Evolutionary conservation across 441 rosid species (phyloP).

Genomic region (Pelargonium fulgidum): DNA sequence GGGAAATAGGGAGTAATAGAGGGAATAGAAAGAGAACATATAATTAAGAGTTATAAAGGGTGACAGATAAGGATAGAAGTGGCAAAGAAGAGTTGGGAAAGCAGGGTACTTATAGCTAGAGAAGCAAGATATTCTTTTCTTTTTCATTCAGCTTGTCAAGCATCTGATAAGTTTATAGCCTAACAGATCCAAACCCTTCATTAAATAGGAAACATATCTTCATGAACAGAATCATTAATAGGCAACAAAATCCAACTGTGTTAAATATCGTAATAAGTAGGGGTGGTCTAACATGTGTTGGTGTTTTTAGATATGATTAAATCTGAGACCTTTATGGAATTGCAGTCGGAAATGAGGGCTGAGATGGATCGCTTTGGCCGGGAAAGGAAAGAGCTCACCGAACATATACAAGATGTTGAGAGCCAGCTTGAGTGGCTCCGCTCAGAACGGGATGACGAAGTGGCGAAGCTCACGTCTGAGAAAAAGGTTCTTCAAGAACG

Average conservation of each 20-base stretch:
- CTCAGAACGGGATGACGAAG: conserved; percentile 83
- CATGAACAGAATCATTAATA: neutral
- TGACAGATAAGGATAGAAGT: neutral
- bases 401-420: conserved; percentile 81
- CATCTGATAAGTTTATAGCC: neutral
- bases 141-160: neutral
- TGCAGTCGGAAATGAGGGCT: conserved; percentile 85
- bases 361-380: conserved; percentile 77
- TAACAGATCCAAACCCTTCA: neutral
- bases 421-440: conserved; percentile 98
- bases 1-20: neutral
- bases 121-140: neutral
- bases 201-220: neutral
- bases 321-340: conserved; percentile 28
- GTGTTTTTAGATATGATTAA: conserved; percentile 15
- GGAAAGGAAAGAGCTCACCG: conserved; percentile 79
- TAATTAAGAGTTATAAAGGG: neutral
- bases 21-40: neutral
- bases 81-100: neutral
- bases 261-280: neutral
- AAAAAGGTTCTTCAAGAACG: conserved; percentile 85
- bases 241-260: neutral
- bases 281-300: neutral
- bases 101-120: neutral
- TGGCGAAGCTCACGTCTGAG: conserved; percentile 60